These are phyloP conservation scores for Fraxinus platypoda DNA, from an alignment of 305 asterid genomes.

Conservation along the genomic window DNA sequence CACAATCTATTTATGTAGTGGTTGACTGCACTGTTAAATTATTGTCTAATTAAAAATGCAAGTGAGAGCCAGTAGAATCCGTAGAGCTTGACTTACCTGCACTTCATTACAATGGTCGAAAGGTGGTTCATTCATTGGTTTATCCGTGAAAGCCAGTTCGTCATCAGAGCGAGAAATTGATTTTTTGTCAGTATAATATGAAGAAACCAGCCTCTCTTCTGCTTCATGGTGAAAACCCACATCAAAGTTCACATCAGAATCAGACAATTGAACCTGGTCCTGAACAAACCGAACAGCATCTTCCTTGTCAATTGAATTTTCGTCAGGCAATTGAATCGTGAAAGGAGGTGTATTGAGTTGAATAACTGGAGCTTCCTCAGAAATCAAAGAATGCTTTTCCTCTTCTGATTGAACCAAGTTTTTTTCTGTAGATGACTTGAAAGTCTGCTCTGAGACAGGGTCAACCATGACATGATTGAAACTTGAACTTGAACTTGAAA, in stretches of 20 bases:
- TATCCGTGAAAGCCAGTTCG: conserved; percentile 23
- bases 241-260: conserved; percentile 20
- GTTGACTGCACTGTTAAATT: neutral
- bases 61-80: neutral
- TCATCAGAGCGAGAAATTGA: conserved; percentile 31
- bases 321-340: conserved; percentile 31
- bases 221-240: conserved; percentile 33
- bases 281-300: conserved; percentile 27
- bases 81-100: conserved; percentile 40
- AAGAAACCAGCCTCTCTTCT: conserved; percentile 36
- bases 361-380: conserved; percentile 20
- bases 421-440: conserved; percentile 15
- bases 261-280: neutral
- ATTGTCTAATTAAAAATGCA: neutral
- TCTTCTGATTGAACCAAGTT: conserved; percentile 13
- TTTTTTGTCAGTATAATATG: conserved; percentile 39
- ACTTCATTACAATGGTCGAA: neutral
- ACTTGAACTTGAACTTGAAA: conserved; percentile 20
- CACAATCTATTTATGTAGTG: neutral
- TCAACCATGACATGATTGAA: conserved; percentile 12
- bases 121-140: conserved; percentile 32
- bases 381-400: conserved; percentile 22
- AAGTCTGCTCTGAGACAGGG: conserved; percentile 22
- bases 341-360: conserved; percentile 28
- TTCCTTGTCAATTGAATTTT: conserved; percentile 34